Percentiles rank a stretch among this genome's conserved stretches.
Conservation (phyloP, 208 protist genomes). For the Trypanosoma cruzi region DNA sequence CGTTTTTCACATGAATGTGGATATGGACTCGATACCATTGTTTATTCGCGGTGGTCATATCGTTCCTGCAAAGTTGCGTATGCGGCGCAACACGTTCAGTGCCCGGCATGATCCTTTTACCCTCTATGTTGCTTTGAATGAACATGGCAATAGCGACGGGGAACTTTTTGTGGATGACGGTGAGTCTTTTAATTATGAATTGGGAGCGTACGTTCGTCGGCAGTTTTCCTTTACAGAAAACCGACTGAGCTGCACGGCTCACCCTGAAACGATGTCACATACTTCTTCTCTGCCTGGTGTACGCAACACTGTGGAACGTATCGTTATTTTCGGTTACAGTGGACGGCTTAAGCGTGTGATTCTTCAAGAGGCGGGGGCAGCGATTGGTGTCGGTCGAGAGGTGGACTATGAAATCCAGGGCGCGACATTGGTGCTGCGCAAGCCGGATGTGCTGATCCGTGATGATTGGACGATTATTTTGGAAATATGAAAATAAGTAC, state of each 20-base stretch:
- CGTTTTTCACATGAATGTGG: constrained; percentile 46
- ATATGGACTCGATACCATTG: constrained; percentile 91
- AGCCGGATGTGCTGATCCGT: constrained; percentile 48
- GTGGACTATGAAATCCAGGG: constrained; percentile 66
- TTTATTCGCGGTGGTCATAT: constrained; percentile 94
- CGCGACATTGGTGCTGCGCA: constrained; percentile 56
- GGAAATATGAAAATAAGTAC: constrained; percentile 3
- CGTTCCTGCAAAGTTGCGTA: constrained; percentile 90
- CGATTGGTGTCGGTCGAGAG: constrained; percentile 22
- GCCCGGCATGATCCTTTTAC: constrained; percentile 94
- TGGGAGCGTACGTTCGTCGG: constrained; percentile 54
- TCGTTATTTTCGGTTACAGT: constrained; percentile 65
- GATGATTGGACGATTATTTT: constrained; percentile 67
- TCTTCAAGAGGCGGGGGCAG: constrained; percentile 7
- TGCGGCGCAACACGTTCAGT: constrained; percentile 79
- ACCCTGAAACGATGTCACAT: neutral
- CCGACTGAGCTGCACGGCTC: constrained; percentile 33
- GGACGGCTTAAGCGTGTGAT: constrained; percentile 37
- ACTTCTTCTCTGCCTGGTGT: constrained; percentile 6
- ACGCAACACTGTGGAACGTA: constrained; percentile 60
- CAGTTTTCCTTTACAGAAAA: constrained; percentile 49
- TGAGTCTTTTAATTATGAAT: constrained; percentile 63
- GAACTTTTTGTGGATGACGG: constrained; percentile 85
- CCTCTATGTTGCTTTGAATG: constrained; percentile 89
- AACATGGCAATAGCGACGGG: constrained; percentile 56